Conservation (phyloP, 192 early-diverging fungal species). For the Phycomyces blakesleeanus region DNA sequence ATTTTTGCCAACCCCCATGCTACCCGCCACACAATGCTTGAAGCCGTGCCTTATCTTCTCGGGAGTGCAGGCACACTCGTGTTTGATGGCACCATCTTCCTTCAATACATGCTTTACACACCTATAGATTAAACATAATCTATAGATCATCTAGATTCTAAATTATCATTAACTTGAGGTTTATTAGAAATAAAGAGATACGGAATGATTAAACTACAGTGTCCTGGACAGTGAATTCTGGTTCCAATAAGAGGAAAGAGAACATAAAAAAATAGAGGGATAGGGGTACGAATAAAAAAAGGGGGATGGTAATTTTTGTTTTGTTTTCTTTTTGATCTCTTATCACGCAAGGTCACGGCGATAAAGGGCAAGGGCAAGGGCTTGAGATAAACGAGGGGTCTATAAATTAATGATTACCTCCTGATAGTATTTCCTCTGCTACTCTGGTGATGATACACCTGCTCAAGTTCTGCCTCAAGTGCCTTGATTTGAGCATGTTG, state of each 20-base stretch:
- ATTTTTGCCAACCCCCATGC: constrained; percentile 42
- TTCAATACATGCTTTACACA: constrained; percentile 35
- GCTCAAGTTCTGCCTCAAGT: constrained; percentile 80
- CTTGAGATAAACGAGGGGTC: too few species aligned
- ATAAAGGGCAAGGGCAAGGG: too few species aligned
- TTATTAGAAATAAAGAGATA: too few species aligned
- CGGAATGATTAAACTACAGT: too few species aligned
- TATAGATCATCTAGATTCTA: constrained; percentile 2
- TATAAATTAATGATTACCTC: not conserved
- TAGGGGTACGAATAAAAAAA: not conserved
- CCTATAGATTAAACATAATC: not conserved
- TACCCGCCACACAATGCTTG: constrained; percentile 21
- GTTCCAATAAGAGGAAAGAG: too few species aligned
- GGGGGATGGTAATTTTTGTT: not conserved
- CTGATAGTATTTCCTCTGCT: constrained; percentile 12
- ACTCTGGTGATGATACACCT: constrained; percentile 23
- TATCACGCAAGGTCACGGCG: too few species aligned
- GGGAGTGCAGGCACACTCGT: constrained; percentile 64
- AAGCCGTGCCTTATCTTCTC: constrained; percentile 49
- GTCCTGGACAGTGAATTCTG: too few species aligned
- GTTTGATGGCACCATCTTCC: constrained; percentile 65
- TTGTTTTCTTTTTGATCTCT: not conserved
- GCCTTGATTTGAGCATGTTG: constrained; percentile 92
- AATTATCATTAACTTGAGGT: not conserved
- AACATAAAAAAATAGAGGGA: not conserved